A percentile compares a stretch with the other conserved stretches of the same genome.
Evolutionary conservation across 768 basidiomycete genomes (phyloP).

Genomic region (Mycena galericulata): DNA sequence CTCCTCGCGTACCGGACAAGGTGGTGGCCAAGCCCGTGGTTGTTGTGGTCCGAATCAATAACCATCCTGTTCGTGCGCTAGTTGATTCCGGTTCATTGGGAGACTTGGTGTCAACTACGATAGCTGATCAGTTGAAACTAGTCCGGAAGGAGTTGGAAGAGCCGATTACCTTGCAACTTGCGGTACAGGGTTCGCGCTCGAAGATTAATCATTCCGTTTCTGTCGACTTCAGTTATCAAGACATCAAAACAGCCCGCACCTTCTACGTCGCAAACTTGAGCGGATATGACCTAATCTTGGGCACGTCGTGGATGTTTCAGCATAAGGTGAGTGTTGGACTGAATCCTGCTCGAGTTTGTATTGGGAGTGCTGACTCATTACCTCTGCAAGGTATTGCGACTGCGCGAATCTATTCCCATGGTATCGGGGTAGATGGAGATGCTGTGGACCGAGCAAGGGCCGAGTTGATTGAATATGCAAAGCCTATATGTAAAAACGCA

Average conservation of each 20-base stretch:
- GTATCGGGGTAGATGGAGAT: neutral
- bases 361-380: too few relatives aligned
- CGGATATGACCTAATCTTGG: slow-evolving; percentile 41
- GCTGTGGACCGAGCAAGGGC: neutral
- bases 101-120: slow-evolving; percentile 44
- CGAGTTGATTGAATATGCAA: slow-evolving; percentile 16
- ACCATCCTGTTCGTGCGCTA: slow-evolving; percentile 2
- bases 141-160: slow-evolving; percentile 30
- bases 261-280: slow-evolving; percentile 45
- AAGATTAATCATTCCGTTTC: slow-evolving; percentile 37
- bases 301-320: slow-evolving; percentile 40
- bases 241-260: slow-evolving; percentile 10
- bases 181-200: slow-evolving; percentile 42
- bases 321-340: neutral
- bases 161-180: slow-evolving; percentile 42
- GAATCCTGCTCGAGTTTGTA: too few relatives aligned
- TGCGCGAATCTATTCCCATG: neutral
- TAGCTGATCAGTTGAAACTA: slow-evolving; percentile 42
- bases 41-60: slow-evolving; percentile 1
- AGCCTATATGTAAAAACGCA: slow-evolving; percentile 34
- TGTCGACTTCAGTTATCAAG: slow-evolving; percentile 27
- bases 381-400: slow-evolving; percentile 23
- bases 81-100: slow-evolving; percentile 40
- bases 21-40: slow-evolving; percentile 14
- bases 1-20: slow-evolving; percentile 1